These are phyloP conservation scores for Brassica carinata DNA, from an alignment of 345 rosid genomes.

Conservation along the genomic window DNA sequence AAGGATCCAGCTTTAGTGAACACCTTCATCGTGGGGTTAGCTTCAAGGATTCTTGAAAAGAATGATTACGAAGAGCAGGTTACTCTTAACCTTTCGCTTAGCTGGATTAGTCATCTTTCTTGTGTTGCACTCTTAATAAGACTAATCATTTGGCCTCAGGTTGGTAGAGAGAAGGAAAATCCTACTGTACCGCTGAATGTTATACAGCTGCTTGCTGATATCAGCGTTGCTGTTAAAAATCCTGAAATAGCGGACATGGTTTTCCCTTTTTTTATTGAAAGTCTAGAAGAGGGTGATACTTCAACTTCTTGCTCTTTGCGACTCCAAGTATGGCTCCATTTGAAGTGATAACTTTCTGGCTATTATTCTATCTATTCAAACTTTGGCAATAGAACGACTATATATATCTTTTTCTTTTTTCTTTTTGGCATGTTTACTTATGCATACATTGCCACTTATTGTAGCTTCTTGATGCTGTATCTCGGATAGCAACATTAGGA, in stretches of 20 bases:
- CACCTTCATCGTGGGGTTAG: slow-evolving; percentile 90
- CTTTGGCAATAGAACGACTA: slow-evolving; percentile 14
- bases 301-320: slow-evolving; percentile 80
- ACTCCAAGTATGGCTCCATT: slow-evolving; percentile 69
- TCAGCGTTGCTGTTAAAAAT: slow-evolving; percentile 85
- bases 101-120: slow-evolving; percentile 2
- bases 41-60: slow-evolving; percentile 82
- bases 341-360: slow-evolving; percentile 18
- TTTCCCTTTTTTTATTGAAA: slow-evolving; percentile 93
- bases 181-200: slow-evolving; percentile 83
- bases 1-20: slow-evolving; percentile 95
- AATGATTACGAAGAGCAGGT: slow-evolving; percentile 94
- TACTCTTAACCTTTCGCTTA: slow-evolving; percentile 14
- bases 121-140: slow-evolving; percentile 13
- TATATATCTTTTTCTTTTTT: slow-evolving; percentile 9
- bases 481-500: slow-evolving; percentile 94
- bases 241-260: slow-evolving; percentile 96
- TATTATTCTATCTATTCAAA: slow-evolving; percentile 16
- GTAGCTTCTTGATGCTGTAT: slow-evolving; percentile 98
- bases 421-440: slow-evolving; percentile 38
- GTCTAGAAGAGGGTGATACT: slow-evolving; percentile 93
- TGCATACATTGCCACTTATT: slow-evolving; percentile 34
- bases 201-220: slow-evolving; percentile 86
- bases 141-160: slow-evolving; percentile 54
- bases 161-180: slow-evolving; percentile 75